Conservation (phyloP, 495 filamentous ascomycete genomes). For the Penicillium waksmanii region DNA sequence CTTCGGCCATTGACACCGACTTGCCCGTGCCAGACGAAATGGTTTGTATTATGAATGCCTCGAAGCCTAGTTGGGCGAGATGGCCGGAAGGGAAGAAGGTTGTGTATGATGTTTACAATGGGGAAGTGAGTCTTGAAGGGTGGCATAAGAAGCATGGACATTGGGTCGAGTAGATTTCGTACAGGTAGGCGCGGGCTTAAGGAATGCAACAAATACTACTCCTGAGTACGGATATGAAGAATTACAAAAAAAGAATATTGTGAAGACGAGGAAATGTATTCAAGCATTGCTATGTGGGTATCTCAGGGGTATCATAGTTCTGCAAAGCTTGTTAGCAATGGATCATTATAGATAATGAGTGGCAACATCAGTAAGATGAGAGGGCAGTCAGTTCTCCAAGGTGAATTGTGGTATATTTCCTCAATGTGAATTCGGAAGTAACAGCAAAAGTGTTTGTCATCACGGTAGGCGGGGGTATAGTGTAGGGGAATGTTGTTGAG, state of each 20-base stretch:
- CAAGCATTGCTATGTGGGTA: slow-evolving; percentile 14
- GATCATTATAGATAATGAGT: slow-evolving; percentile 23
- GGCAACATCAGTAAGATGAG: slow-evolving; percentile 22
- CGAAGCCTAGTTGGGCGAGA: slow-evolving; percentile 56
- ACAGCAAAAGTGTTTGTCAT: slow-evolving; percentile 77
- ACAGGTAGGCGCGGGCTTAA: too few relatives aligned
- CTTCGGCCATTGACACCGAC: slow-evolving; percentile 58
- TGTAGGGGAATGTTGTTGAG: slow-evolving; percentile 8
- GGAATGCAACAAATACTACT: neutral
- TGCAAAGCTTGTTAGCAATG: slow-evolving; percentile 27
- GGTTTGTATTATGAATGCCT: slow-evolving; percentile 53
- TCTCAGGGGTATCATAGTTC: slow-evolving; percentile 22
- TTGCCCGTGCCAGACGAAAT: slow-evolving; percentile 56
- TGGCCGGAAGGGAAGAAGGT: slow-evolving; percentile 56
- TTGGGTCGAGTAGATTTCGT: slow-evolving; percentile 28
- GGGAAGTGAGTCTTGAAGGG: slow-evolving; percentile 48
- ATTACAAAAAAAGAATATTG: neutral
- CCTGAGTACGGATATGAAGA: neutral
- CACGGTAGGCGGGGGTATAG: slow-evolving; percentile 45
- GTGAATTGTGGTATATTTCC: slow-evolving; percentile 75
- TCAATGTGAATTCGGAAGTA: slow-evolving; percentile 77
- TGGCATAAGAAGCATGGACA: slow-evolving; percentile 56
- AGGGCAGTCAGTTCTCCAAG: slow-evolving; percentile 88
- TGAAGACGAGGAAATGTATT: slow-evolving; percentile 7
- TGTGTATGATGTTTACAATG: slow-evolving; percentile 45